Evolutionary conservation across 176 grass and related monocot species (phyloP).

Genomic region (Otatea glauca): DNA sequence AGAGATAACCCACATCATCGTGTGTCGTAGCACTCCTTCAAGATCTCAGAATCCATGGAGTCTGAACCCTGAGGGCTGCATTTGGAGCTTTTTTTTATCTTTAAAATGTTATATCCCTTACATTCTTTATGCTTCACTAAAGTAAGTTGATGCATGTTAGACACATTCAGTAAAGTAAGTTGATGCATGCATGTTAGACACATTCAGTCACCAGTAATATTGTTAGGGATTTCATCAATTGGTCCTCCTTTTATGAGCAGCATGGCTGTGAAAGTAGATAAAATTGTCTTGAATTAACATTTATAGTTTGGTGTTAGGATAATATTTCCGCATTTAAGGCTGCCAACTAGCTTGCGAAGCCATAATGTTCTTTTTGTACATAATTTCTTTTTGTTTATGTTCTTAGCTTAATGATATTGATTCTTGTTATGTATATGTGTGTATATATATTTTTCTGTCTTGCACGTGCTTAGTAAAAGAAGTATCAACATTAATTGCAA

Average conservation of each 20-base stretch:
- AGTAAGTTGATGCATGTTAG: background rate
- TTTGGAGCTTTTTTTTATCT: background rate
- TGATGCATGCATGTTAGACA: background rate
- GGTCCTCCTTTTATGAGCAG: background rate
- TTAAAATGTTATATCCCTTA: background rate
- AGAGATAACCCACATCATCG: background rate
- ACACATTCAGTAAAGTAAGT: background rate
- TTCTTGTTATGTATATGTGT: background rate
- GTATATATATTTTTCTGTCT: background rate
- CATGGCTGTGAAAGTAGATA: background rate
- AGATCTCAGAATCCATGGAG: background rate
- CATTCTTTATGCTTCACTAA: background rate
- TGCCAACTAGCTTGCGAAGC: background rate
- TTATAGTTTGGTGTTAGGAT: background rate
- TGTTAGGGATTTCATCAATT: background rate
- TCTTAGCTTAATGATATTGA: background rate
- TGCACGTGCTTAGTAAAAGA: background rate
- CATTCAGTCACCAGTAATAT: background rate
- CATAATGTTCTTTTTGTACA: background rate
- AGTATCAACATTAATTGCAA: background rate
- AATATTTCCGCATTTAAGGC: background rate
- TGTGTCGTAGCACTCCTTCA: background rate
- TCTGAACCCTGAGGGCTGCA: background rate
- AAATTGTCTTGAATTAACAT: background rate
- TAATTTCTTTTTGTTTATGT: background rate